Evolutionary conservation across 192 early-diverging fungal genomes (phyloP).

Genomic region (Borealophlyctis nickersoniae): DNA sequence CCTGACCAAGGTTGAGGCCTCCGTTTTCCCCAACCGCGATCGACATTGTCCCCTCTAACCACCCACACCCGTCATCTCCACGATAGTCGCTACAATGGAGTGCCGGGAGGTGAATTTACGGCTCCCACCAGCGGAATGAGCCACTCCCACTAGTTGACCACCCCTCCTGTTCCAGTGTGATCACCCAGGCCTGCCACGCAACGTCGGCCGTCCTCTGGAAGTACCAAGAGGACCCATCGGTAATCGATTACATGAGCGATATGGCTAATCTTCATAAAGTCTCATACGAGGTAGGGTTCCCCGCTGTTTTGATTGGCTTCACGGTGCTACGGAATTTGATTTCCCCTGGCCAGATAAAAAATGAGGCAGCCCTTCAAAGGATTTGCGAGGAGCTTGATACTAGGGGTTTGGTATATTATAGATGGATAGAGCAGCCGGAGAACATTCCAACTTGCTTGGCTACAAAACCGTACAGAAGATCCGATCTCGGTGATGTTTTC

Average conservation of each 20-base stretch:
- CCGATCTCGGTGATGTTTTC: slow-evolving; percentile 5
- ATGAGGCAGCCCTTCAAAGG: background rate
- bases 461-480: slow-evolving; percentile 19
- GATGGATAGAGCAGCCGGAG: slow-evolving; percentile 27
- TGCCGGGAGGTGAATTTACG: background rate
- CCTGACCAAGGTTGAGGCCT: slow-evolving; percentile 56
- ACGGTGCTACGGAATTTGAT: background rate
- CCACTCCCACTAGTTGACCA: background rate
- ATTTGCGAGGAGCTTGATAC: background rate
- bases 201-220: slow-evolving; percentile 63
- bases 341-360: slow-evolving; percentile 2
- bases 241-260: slow-evolving; percentile 57
- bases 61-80: too few relatives aligned
- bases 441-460: slow-evolving; percentile 20
- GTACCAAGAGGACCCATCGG: slow-evolving; percentile 55
- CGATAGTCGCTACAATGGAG: too few relatives aligned
- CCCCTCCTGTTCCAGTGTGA: slow-evolving; percentile 37
- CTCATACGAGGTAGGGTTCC: slow-evolving; percentile 55
- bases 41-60: background rate
- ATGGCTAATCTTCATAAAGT: slow-evolving; percentile 74
- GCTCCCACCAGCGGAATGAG: background rate
- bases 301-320: background rate
- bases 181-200: slow-evolving; percentile 76
- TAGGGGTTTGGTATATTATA: slow-evolving; percentile 2
- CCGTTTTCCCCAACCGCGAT: background rate